Conservation (phyloP, 2,329 filamentous ascomycete species). For the Stachybotrys chlorohalonatus region DNA sequence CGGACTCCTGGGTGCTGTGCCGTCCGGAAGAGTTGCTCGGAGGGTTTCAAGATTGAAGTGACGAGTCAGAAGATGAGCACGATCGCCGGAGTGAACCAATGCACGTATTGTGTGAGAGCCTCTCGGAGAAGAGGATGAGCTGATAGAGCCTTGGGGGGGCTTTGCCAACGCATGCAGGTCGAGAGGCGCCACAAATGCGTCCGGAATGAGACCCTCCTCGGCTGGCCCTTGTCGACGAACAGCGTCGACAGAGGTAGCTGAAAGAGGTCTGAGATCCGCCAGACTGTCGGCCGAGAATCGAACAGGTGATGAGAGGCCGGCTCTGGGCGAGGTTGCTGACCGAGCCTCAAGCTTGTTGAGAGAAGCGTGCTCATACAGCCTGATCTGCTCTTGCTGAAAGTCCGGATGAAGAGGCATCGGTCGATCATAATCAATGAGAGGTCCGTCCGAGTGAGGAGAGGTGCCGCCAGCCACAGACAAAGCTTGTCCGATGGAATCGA, state of each 20-base stretch:
- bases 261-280: background rate
- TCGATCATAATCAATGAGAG: background rate
- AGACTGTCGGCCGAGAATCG: background rate
- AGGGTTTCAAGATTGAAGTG: conserved; percentile 41
- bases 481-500: conserved; percentile 4
- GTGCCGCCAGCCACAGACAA: background rate
- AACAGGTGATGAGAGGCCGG: background rate
- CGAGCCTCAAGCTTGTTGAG: background rate
- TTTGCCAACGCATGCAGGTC: conserved; percentile 7
- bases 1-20: conserved; percentile 6
- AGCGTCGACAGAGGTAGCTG: background rate
- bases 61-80: conserved; percentile 37
- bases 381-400: background rate
- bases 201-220: background rate
- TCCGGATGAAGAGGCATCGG: background rate
- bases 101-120: conserved; percentile 15
- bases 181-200: conserved; percentile 14
- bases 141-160: background rate
- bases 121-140: background rate
- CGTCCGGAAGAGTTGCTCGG: conserved; percentile 33
- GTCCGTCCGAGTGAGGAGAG: background rate
- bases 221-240: background rate
- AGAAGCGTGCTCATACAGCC: background rate
- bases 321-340: background rate
- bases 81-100: conserved; percentile 21